Percentiles rank a stretch among this genome's conserved stretches.
These are phyloP conservation scores for Irpex rosettiformis DNA, from an alignment of 1,284 basidiomycete species.

Conservation along the genomic window DNA sequence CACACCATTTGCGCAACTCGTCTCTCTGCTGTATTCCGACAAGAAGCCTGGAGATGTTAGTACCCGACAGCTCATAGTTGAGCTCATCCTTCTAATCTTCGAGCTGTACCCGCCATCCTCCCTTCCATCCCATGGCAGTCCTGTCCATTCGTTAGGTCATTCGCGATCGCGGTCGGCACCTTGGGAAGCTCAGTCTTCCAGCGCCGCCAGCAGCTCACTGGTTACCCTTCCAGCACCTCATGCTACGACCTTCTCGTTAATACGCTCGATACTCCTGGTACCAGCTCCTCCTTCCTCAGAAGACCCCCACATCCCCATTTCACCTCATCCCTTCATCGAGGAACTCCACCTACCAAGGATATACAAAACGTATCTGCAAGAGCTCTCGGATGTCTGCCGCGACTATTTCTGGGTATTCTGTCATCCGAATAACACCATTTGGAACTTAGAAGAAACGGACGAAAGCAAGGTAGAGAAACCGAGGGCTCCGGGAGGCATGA, in stretches of 20 bases:
- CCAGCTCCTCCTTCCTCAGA: constrained; percentile 73
- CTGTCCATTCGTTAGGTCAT: constrained; percentile 14
- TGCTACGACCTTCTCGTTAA: constrained; percentile 63
- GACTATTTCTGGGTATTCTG: constrained; percentile 99
- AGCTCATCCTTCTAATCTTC: constrained; percentile 79
- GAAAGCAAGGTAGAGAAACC: constrained; percentile 85
- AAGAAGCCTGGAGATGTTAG: constrained; percentile 95
- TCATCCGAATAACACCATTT: constrained; percentile 89
- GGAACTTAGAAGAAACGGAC: constrained; percentile 81
- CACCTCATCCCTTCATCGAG: constrained; percentile 88
- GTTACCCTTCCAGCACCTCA: constrained; percentile 70
- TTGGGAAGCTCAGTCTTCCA: constrained; percentile 27
- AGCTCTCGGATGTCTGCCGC: constrained; percentile 85
- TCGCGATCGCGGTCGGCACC: constrained; percentile 27
- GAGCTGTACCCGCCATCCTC: constrained; percentile 75
- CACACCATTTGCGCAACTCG: constrained; percentile 81
- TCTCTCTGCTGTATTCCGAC: constrained; percentile 88
- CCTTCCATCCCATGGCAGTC: constrained; percentile 41
- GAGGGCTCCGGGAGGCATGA: constrained; percentile 95
- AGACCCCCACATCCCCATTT: constrained; percentile 57
- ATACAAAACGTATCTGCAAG: constrained; percentile 89
- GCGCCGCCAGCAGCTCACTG: constrained; percentile 36
- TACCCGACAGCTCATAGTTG: constrained; percentile 87
- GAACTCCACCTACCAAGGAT: constrained; percentile 79
- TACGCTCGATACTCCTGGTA: constrained; percentile 69